Conservation (phyloP, 2,329 filamentous ascomycete species). For the Coleophoma eucalyptorum region DNA sequence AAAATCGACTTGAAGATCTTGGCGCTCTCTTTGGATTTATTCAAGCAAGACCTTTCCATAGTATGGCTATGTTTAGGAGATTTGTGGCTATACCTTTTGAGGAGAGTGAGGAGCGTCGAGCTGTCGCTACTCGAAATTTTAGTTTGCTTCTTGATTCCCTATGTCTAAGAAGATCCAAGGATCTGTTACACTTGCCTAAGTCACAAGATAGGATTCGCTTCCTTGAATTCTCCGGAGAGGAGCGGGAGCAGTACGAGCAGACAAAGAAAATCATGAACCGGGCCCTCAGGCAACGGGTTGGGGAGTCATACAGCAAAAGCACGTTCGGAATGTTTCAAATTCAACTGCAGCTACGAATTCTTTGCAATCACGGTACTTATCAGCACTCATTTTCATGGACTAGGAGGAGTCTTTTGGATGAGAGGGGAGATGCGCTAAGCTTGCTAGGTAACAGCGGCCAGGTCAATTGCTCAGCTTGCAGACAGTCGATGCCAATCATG, state of each 20-base stretch:
- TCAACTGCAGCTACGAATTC: constrained; percentile 39
- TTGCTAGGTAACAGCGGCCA: constrained; percentile 3
- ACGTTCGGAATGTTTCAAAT: constrained; percentile 42
- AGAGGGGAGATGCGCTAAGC: constrained; percentile 24
- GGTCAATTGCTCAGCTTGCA: constrained; percentile 28
- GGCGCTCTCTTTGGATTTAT: constrained; percentile 24
- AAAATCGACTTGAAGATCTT: constrained; percentile 28
- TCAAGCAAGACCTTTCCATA: constrained; percentile 5
- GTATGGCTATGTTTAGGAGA: constrained; percentile 8
- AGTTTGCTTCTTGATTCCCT: constrained; percentile 9
- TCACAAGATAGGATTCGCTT: constrained; percentile 14
- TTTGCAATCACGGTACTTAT: constrained; percentile 48
- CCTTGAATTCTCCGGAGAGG: constrained; percentile 28
- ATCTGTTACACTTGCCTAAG: constrained; percentile 12
- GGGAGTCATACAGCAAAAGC: constrained; percentile 28
- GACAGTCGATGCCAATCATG: constrained; percentile 19
- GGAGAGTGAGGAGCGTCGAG: constrained; percentile 22
- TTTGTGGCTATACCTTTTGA: constrained; percentile 13
- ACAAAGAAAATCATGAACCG: constrained; percentile 34
- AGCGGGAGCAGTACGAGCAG: constrained; percentile 28
- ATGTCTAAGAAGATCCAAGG: background rate
- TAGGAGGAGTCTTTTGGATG: constrained; percentile 29
- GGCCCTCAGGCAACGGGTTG: constrained; percentile 32
- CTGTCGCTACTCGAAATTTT: constrained; percentile 19
- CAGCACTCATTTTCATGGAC: constrained; percentile 41